These are phyloP conservation scores for Mycothermus thermophilus DNA, from an alignment of 495 filamentous ascomycete genomes.

Conservation along the genomic window DNA sequence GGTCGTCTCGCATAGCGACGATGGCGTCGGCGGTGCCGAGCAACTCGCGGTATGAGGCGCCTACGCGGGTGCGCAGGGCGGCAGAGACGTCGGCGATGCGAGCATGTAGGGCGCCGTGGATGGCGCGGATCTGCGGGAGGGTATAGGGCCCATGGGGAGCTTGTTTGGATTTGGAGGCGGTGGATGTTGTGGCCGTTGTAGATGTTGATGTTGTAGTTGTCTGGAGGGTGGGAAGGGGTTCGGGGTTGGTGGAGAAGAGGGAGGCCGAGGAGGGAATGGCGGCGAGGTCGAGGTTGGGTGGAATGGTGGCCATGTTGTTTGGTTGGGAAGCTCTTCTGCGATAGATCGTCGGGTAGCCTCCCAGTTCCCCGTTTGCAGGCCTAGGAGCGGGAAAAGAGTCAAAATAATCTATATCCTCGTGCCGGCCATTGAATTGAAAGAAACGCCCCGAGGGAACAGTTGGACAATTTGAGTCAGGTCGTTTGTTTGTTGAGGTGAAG, in stretches of 20 bases:
- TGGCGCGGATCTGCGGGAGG: slow-evolving; percentile 49
- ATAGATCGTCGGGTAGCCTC: too few relatives aligned
- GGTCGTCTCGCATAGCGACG: slow-evolving; percentile 70
- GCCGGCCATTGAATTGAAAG: too few relatives aligned
- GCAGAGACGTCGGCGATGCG: slow-evolving; percentile 67
- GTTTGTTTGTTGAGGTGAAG: too few relatives aligned
- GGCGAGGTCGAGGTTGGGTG: slow-evolving; percentile 1
- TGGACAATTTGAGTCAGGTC: too few relatives aligned
- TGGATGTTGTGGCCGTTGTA: not conserved
- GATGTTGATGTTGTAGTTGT: not conserved
- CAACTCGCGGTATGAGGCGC: slow-evolving; percentile 84
- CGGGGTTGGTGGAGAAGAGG: not conserved
- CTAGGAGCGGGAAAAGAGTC: too few relatives aligned
- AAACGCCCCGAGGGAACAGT: too few relatives aligned
- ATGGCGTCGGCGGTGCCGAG: slow-evolving; percentile 88
- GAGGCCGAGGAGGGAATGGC: not conserved
- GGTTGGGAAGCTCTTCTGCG: too few relatives aligned
- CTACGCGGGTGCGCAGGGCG: slow-evolving; percentile 80
- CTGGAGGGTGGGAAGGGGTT: not conserved
- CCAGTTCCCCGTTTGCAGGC: too few relatives aligned
- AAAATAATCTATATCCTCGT: too few relatives aligned
- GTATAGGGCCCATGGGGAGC: slow-evolving; percentile 15
- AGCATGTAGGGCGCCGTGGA: slow-evolving; percentile 40
- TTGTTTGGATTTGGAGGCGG: not conserved
- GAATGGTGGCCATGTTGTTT: not conserved